These are phyloP conservation scores for Trichophaea hybrida DNA, from an alignment of 2,329 filamentous ascomycete genomes.

Conservation along the genomic window DNA sequence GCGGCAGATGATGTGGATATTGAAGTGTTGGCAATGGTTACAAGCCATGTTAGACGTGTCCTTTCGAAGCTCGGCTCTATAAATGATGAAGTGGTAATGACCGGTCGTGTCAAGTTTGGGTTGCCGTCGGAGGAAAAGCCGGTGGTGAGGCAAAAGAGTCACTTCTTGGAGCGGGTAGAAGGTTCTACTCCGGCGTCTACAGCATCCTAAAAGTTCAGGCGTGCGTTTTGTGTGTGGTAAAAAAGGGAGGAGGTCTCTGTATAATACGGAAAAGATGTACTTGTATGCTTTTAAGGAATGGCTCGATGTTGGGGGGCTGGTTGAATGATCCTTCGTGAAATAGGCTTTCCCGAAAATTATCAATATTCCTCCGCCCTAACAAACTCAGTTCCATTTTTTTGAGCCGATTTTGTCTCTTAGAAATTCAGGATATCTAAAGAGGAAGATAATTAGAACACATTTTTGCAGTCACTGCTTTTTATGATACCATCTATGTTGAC, in stretches of 20 bases:
- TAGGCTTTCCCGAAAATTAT: no score
- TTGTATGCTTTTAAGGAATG: neutral
- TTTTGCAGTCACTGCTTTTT: no score
- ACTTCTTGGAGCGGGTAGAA: conserved; percentile 31
- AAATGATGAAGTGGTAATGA: conserved; percentile 39
- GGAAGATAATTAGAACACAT: no score
- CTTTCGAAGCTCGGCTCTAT: conserved; percentile 41
- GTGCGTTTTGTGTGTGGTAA: neutral
- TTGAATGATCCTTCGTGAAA: no score
- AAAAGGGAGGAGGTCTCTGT: neutral
- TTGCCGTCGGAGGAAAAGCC: conserved; percentile 33
- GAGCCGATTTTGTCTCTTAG: no score
- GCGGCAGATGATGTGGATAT: conserved; percentile 50
- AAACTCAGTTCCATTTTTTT: no score
- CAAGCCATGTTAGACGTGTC: conserved; percentile 48
- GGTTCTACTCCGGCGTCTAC: conserved; percentile 6
- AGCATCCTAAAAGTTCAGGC: neutral
- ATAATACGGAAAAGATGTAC: neutral
- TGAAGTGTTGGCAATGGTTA: conserved; percentile 45
- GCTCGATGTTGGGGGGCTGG: no score
- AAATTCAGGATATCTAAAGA: no score
- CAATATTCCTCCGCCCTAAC: no score
- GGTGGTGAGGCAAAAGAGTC: conserved; percentile 31
- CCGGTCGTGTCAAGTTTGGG: conserved; percentile 39
- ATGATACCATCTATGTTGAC: no score